Conservation (phyloP, 108 stramenopile genomes). For the Nitzschia putrida region DNA sequence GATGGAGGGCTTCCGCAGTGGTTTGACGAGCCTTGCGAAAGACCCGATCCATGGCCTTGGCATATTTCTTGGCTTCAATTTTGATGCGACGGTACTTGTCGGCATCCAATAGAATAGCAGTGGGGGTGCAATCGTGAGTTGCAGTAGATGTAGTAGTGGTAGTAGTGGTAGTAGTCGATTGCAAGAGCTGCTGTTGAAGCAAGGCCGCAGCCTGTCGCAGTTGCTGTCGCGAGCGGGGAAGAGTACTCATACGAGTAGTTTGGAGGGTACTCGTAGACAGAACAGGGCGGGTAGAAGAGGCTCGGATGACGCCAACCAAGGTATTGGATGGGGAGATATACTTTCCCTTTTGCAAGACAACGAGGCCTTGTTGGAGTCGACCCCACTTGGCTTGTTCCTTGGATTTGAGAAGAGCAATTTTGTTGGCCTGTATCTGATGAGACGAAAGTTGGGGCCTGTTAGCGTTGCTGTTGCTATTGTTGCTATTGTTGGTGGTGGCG, state of each 20-base stretch:
- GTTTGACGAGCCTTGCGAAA: conserved; percentile 67
- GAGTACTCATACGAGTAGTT: too few species aligned
- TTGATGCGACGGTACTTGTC: conserved; percentile 70
- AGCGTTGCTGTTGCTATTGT: conserved; percentile 20
- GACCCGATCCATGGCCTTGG: conserved; percentile 68
- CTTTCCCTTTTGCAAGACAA: conserved; percentile 56
- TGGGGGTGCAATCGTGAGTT: conserved; percentile 23
- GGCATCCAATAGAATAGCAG: conserved; percentile 52
- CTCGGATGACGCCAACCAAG: conserved; percentile 23
- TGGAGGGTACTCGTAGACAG: too few species aligned
- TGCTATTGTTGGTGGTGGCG: conserved; percentile 26
- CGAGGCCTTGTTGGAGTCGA: conserved; percentile 51
- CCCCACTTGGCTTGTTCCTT: conserved; percentile 53
- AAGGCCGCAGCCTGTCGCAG: not conserved
- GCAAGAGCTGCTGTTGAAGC: conserved; percentile 20
- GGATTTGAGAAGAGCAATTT: conserved; percentile 14
- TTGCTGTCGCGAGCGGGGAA: too few species aligned
- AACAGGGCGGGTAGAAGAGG: conserved; percentile 1
- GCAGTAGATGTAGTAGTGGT: too few species aligned
- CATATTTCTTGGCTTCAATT: conserved; percentile 73
- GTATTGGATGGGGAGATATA: conserved; percentile 34
- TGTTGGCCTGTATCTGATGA: conserved; percentile 20
- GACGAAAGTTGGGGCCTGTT: conserved; percentile 15
- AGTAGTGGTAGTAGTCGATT: too few species aligned
- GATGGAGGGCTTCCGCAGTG: conserved; percentile 62